Evolutionary conservation across 805 yeast genomes (phyloP).

Genomic region (Yamadazyma olivae): DNA sequence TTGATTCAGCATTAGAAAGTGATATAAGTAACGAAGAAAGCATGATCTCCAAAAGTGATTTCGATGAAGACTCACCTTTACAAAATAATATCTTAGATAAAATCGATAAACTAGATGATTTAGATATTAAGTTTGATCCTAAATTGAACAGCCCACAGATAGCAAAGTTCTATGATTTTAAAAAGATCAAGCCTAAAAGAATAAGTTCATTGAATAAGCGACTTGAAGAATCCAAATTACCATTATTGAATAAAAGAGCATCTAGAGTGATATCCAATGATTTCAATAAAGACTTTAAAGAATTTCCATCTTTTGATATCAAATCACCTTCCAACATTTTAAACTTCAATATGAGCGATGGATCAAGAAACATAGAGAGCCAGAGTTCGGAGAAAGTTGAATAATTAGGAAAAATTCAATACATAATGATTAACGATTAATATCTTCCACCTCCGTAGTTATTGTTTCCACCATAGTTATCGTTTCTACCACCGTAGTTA

Average conservation of each 20-base stretch:
- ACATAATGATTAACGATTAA: conserved; percentile 11
- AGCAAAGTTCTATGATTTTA: conserved; percentile 1
- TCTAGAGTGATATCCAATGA: conserved; percentile 8
- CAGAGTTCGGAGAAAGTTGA: conserved; percentile 25
- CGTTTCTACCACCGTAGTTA: conserved; percentile 16
- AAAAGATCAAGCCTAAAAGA: conserved; percentile 10
- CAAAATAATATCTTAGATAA: conserved; percentile 21
- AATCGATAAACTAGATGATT: conserved; percentile 20
- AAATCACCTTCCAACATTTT: conserved; percentile 18
- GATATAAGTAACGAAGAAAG: conserved; percentile 26
- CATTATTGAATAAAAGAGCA: conserved; percentile 35
- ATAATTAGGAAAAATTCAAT: conserved; percentile 8
- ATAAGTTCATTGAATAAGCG: conserved; percentile 15
- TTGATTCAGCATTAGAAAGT: conserved; percentile 33
- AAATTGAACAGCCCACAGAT: conserved; percentile 28
- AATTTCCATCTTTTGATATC: not conserved
- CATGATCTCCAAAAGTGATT: conserved; percentile 17
- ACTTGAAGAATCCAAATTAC: conserved; percentile 16
- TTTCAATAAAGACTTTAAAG: not conserved
- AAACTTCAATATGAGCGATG: conserved; percentile 13
- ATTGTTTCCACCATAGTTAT: conserved; percentile 12
- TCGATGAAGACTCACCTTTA: conserved; percentile 26
- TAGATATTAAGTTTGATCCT: conserved; percentile 25
- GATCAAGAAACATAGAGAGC: conserved; percentile 18
- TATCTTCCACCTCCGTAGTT: conserved; percentile 16